These are phyloP conservation scores for Alternaria ventricosa DNA, from an alignment of 2,329 filamentous ascomycete species.

Conservation along the genomic window DNA sequence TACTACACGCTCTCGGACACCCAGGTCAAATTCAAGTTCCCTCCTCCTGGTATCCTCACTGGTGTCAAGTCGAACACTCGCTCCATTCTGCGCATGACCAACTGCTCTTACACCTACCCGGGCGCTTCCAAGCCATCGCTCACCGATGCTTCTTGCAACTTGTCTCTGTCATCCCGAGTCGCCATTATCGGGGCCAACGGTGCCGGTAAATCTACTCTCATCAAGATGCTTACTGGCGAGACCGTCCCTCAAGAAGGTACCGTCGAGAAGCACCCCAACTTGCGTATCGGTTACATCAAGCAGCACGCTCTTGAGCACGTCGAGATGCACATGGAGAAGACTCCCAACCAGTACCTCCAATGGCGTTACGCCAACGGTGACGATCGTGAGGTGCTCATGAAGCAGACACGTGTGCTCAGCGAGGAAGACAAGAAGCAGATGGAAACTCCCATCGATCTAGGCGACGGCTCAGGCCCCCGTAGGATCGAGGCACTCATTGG, in stretches of 20 bases:
- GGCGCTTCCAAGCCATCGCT: constrained; percentile 86
- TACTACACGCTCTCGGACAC: constrained; percentile 95
- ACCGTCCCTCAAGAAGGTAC: constrained; percentile 80
- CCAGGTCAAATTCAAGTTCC: constrained; percentile 96
- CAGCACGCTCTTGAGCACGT: constrained; percentile 99
- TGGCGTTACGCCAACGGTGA: constrained; percentile 98
- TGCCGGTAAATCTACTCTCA: constrained; percentile 96
- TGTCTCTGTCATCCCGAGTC: constrained; percentile 88
- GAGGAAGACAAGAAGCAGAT: constrained; percentile 87
- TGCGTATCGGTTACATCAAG: constrained; percentile 99
- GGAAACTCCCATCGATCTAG: constrained; percentile 85
- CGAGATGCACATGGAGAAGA: constrained; percentile 99
- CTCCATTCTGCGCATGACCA: constrained; percentile 92
- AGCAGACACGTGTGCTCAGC: constrained; percentile 91
- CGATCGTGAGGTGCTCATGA: constrained; percentile 95
- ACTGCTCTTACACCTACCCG: constrained; percentile 94
- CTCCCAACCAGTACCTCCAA: constrained; percentile 97
- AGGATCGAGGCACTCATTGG: constrained; percentile 90
- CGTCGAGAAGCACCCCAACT: constrained; percentile 97
- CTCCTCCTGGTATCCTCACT: constrained; percentile 88
- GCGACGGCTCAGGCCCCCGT: constrained; percentile 77
- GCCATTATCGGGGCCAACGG: constrained; percentile 98
- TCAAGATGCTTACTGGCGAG: constrained; percentile 96
- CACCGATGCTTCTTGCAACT: constrained; percentile 81
- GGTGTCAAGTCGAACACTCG: constrained; percentile 96